Evolutionary conservation across 805 yeast species (phyloP), one percentile per base, ranked within the genome.

Genomic region (Clavispora phyllophila): DNA sequence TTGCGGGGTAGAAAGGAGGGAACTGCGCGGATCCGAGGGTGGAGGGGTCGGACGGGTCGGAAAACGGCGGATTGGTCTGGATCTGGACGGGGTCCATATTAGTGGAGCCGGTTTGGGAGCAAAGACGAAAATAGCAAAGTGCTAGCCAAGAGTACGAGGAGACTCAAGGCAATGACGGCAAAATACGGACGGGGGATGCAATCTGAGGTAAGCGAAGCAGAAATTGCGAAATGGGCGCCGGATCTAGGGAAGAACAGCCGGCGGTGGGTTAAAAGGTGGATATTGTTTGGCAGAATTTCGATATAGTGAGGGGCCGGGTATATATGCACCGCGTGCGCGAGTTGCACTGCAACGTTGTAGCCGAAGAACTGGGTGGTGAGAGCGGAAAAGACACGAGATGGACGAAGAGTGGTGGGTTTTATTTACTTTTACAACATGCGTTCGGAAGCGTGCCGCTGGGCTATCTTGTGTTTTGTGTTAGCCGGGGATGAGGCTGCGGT

Each of bases 1-100:
- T 47, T 39, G 37, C 19, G n/a, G 38, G 40, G 36, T 34, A 46
- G 26, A 41, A 39, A 8, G 46, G 42, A 32, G 27, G 37, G 15
- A 14, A 33, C 18, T 24, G 9, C 5, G 23, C 8, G n/a, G 36
- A 2, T 18, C 15, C 25, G 4, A 12, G 4, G 24, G 23, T 3
- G n/a, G 36, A 5, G 5, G 20, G 37, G n/a, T 35, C 17, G 13
- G 33, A 13, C 3, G 23, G 9, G 15, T n/a, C n/a, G n/a, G n/a
- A n/a, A n/a, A n/a, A n/a, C n/a, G 22, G 37, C 19, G 23, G 23
- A 8, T 17, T n/a, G 14, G 36, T 12, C 12, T 13, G 41, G 6
- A 25, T 24, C 22, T n/a, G 38, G 24, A 26, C 38, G 20, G 42
- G 13, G 23, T 39, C 42, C 42, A 39, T 39, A 9, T 15, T 29